Evolutionary conservation across 257 asterid species (phyloP), one percentile per base, ranked within the genome.

Genomic region (Apocynum venetum): DNA sequence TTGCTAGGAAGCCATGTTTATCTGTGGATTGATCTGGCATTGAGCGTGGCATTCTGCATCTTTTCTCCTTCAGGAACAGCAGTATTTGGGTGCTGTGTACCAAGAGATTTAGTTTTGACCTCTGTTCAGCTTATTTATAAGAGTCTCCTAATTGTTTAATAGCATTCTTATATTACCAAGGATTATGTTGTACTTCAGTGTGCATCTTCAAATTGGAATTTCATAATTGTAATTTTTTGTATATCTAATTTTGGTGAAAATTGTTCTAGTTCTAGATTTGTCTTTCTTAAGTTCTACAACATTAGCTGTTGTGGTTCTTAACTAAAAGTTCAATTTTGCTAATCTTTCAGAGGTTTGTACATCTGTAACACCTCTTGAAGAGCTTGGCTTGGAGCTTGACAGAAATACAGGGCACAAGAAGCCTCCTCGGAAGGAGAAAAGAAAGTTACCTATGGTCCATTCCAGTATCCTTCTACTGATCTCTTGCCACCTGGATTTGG

Each of bases 371-470:
- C 82, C 85, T 81, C 36, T 59, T 69, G 85, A 49, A 57, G 93
- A 75, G 57, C 77, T 72, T 77, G 69, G 44, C 85, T 82, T 79
- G 77, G 91, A 87, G 89, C 83, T 79, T 77, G 85, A 84, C 68
- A 91, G 86, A 46, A 78, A 80, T 75, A 81, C 84, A 66, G 85
- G 81, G 77, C 85, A 79, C 76, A 90, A 78, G 85, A 94, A 91
- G 82, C 94, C 97, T 74, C 91, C 86, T 38, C 86, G 91, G 82
- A 94, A 94, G 88, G 92, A 84, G 84, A 85, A 91, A 84, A 92
- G 88, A 84, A 92, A 91, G 87, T 79, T 84, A 77, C 80, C 55
- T 74, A 80, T 67, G 80, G 73, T 85, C 76, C 86, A 81, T 77
- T 82, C 92, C 82, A 82, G 98, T 94, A 94, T 92, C 97, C 98